phyloP scores from a whole-genome alignment of 2,329 filamentous ascomycete species.

The Botrytis deweyae region DNA sequence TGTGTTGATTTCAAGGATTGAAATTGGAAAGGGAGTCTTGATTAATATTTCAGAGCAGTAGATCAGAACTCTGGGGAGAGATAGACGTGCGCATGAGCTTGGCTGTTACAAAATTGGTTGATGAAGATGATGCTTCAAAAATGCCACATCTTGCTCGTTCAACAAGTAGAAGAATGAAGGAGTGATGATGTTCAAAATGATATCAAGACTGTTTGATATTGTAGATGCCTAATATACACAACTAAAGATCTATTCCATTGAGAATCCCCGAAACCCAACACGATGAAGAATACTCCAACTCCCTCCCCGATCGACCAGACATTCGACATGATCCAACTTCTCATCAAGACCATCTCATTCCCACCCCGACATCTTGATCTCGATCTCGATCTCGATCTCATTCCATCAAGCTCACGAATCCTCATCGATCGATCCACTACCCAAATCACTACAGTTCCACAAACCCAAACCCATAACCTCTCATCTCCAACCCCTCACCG shows the following conservation, averaged over 20 bases:
- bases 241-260: not conserved
- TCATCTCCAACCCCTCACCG: not conserved
- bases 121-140: not conserved
- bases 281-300: not conserved
- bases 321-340: not conserved
- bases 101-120: too few relatives aligned
- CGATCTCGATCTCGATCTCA: not conserved
- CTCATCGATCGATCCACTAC: not conserved
- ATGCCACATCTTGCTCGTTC: not conserved
- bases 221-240: not conserved
- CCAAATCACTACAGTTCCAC: too few relatives aligned
- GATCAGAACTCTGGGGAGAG: rapidly evolving
- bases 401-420: too few relatives aligned
- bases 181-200: not conserved
- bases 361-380: not conserved
- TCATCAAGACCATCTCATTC: too few relatives aligned
- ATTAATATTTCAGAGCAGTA: too few relatives aligned
- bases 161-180: too few relatives aligned
- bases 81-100: not conserved
- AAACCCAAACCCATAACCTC: too few relatives aligned
- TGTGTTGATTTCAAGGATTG: rapidly evolving
- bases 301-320: too few relatives aligned
- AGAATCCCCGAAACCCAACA: not conserved
- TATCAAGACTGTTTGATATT: not conserved
- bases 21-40: too few relatives aligned